Conservation (phyloP, 345 rosid species). For the Viola odorata region DNA sequence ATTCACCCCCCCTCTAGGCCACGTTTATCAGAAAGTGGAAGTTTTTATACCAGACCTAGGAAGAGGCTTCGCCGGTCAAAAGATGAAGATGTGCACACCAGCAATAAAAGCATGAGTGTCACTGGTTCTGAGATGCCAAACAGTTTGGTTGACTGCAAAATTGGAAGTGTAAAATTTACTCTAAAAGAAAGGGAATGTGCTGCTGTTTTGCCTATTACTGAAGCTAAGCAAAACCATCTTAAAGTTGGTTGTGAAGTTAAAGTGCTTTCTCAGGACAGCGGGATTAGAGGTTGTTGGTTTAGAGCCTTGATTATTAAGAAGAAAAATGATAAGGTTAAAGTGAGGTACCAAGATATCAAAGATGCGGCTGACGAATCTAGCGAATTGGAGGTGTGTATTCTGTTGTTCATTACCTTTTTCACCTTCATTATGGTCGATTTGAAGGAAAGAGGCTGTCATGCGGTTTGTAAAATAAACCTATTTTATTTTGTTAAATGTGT, state of each 20-base stretch:
- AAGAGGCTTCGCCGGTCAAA: slow-evolving; percentile 42
- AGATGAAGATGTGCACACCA: slow-evolving; percentile 15
- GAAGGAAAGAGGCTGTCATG: neutral
- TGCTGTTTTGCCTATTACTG: slow-evolving; percentile 11
- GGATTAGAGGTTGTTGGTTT: slow-evolving; percentile 85
- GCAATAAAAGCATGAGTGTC: slow-evolving; percentile 16
- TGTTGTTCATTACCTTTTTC: neutral
- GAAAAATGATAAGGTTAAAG: slow-evolving; percentile 65
- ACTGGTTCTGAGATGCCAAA: slow-evolving; percentile 4
- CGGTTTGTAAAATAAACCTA: neutral
- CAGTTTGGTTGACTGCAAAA: slow-evolving; percentile 18
- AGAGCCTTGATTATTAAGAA: slow-evolving; percentile 56
- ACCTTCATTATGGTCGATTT: neutral
- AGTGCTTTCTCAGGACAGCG: slow-evolving; percentile 77
- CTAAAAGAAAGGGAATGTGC: slow-evolving; percentile 15
- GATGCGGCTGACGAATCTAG: slow-evolving; percentile 68
- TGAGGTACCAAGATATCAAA: slow-evolving; percentile 60
- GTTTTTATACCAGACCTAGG: slow-evolving; percentile 24
- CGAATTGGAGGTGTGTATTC: slow-evolving; percentile 46
- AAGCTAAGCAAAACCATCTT: slow-evolving; percentile 21
- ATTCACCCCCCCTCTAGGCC: too few relatives aligned
- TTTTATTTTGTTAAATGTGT: neutral
- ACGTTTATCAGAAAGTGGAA: too few relatives aligned
- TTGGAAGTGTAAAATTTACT: slow-evolving; percentile 11
- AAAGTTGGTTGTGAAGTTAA: slow-evolving; percentile 61